Conservation (phyloP, 257 asterid species). For the Cordia subcordata region DNA sequence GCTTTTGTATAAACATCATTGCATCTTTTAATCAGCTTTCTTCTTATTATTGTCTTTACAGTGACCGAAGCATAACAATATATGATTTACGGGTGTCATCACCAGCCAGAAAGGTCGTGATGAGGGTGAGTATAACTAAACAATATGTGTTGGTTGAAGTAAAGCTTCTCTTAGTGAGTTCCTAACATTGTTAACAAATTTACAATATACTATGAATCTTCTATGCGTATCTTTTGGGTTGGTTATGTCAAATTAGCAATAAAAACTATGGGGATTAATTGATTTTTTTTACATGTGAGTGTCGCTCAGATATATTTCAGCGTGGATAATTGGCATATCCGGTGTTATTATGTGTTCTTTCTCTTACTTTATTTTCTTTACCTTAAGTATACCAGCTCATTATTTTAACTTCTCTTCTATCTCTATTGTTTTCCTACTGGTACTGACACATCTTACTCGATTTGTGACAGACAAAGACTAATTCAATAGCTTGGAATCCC, state of each 20-base stretch:
- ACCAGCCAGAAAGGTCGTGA: constrained; percentile 75
- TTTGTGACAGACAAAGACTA: constrained; percentile 67
- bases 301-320: no score
- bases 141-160: no score
- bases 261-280: no score
- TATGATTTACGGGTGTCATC: constrained; percentile 75
- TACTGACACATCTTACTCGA: constrained; percentile 5
- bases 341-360: no score
- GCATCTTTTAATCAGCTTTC: no score
- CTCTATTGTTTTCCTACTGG: background rate
- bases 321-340: no score
- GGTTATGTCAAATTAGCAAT: no score
- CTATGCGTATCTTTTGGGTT: no score
- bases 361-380: no score
- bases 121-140: constrained; percentile 76
- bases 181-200: background rate
- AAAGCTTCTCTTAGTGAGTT: background rate
- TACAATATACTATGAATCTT: background rate
- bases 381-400: no score
- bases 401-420: no score
- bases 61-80: constrained; percentile 89
- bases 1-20: background rate
- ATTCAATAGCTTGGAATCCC: constrained; percentile 93
- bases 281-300: no score
- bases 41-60: constrained; percentile 31